A percentile compares a stretch with the other conserved stretches of the same genome.
Evolutionary conservation across 768 basidiomycete genomes (phyloP).

Genomic region (Tylopilus sp.): DNA sequence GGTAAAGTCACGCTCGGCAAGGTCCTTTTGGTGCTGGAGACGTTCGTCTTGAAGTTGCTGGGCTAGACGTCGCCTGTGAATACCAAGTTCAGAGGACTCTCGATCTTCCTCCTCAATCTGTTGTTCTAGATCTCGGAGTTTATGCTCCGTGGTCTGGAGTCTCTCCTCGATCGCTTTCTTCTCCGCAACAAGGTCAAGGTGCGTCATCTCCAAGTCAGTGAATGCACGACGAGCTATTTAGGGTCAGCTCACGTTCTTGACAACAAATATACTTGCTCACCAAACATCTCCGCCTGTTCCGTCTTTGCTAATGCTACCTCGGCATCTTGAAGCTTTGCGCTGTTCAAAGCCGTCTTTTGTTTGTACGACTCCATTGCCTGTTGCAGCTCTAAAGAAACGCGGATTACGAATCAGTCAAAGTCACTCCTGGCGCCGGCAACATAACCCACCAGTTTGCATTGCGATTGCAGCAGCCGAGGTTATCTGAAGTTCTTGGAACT

Average conservation of each 20-base stretch:
- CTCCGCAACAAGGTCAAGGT: conserved; percentile 48
- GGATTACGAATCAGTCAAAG: background rate
- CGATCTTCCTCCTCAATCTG: conserved; percentile 67
- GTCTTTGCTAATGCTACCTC: conserved; percentile 68
- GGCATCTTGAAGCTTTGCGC: conserved; percentile 59
- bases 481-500: conserved; percentile 62
- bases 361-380: conserved; percentile 64
- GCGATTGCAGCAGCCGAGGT: conserved; percentile 55
- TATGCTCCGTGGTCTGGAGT: conserved; percentile 47
- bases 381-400: conserved; percentile 48
- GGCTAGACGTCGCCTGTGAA: conserved; percentile 62
- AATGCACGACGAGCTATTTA: conserved; percentile 56
- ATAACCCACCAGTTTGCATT: conserved; percentile 50
- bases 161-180: conserved; percentile 49
- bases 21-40: conserved; percentile 74
- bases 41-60: conserved; percentile 79
- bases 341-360: conserved; percentile 55
- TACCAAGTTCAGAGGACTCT: conserved; percentile 60
- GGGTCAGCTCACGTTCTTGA: conserved; percentile 9
- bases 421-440: background rate
- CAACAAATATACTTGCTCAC: conserved; percentile 34
- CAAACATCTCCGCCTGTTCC: conserved; percentile 58
- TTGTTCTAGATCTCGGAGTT: conserved; percentile 54
- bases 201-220: conserved; percentile 57
- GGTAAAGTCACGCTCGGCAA: conserved; percentile 75